Evolutionary conservation across 441 rosid species (phyloP).

Genomic region (Geranium incanum): DNA sequence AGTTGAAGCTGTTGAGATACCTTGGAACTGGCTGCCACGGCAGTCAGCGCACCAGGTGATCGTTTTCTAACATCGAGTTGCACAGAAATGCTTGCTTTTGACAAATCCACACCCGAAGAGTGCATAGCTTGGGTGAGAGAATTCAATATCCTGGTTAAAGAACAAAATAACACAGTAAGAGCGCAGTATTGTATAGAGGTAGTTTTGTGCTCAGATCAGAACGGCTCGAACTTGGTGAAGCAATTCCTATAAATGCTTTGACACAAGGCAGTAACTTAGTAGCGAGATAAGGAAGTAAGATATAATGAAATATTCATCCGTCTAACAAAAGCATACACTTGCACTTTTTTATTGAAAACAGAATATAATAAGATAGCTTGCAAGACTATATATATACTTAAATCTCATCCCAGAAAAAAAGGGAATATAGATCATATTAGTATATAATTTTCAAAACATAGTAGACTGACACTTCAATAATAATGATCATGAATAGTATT

Average conservation of each 20-base stretch:
- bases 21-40: constrained; percentile 38
- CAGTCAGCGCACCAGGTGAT: constrained; percentile 20
- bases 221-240: background rate
- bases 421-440: too few species aligned
- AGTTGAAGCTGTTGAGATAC: constrained; percentile 22
- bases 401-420: too few species aligned
- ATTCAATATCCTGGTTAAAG: constrained; percentile 33
- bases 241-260: background rate
- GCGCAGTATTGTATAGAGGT: constrained; percentile 5
- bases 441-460: too few species aligned
- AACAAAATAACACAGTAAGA: constrained; percentile 11
- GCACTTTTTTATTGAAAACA: background rate
- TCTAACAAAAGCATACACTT: background rate
- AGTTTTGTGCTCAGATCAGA: background rate
- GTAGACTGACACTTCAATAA: background rate
- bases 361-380: background rate
- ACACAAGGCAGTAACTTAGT: background rate
- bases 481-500: background rate
- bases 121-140: constrained; percentile 38
- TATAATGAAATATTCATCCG: background rate
- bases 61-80: constrained; percentile 44
- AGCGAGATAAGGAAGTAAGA: background rate
- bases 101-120: constrained; percentile 49
- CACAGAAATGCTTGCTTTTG: constrained; percentile 43
- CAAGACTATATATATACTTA: background rate